Evolutionary conservation across 73 alveolate genomes (phyloP).

Genomic region (Vitrella brassicaformis): DNA sequence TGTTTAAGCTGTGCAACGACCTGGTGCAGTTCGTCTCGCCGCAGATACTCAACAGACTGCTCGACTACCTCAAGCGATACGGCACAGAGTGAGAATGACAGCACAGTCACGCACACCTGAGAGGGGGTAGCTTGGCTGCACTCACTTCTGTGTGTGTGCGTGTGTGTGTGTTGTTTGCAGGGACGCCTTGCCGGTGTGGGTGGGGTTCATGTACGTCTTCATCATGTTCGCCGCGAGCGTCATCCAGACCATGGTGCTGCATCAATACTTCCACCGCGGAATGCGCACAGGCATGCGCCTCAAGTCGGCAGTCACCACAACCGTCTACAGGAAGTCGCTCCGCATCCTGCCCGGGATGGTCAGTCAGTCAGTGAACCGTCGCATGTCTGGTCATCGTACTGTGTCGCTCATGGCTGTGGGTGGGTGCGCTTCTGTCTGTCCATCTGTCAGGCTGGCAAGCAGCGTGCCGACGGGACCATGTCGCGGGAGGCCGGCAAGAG

Average conservation of each 20-base stretch:
- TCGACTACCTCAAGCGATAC: slow-evolving; percentile 2
- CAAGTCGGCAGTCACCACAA: slow-evolving; percentile 7
- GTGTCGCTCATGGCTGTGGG: too few species aligned
- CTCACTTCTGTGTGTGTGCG: neutral
- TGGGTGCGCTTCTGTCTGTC: neutral
- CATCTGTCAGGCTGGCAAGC: neutral
- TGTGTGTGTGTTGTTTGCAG: neutral
- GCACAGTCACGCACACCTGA: neutral
- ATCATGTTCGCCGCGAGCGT: neutral
- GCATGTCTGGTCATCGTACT: slow-evolving; percentile 20
- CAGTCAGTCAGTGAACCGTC: neutral
- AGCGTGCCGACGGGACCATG: too few species aligned
- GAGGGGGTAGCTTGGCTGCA: too few species aligned
- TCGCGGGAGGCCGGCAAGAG: too few species aligned
- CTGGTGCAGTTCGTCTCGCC: slow-evolving; percentile 15
- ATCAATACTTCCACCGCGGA: slow-evolving; percentile 29
- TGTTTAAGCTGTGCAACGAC: slow-evolving; percentile 5
- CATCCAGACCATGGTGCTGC: slow-evolving; percentile 15
- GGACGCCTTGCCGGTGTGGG: neutral
- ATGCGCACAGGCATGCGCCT: slow-evolving; percentile 31
- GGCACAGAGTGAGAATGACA: neutral
- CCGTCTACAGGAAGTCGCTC: slow-evolving; percentile 18
- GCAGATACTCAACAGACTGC: neutral
- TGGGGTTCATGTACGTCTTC: slow-evolving; percentile 10
- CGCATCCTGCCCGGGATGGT: neutral